Conservation (phyloP, 2,329 filamentous ascomycete species). For the Tolypocladium pustulatum region DNA sequence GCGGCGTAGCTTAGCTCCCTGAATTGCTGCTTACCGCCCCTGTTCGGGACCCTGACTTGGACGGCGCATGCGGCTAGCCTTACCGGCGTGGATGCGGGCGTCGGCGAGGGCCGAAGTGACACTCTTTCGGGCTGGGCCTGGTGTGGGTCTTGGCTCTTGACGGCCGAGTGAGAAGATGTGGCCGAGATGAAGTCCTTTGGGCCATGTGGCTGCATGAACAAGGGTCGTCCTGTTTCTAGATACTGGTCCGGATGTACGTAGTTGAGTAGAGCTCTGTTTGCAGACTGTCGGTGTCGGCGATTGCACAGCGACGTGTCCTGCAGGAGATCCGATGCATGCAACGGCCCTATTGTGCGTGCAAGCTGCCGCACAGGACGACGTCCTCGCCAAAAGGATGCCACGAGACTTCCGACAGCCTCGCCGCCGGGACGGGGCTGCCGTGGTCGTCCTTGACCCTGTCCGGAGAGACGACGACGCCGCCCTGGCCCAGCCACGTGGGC, state of each 20-base stretch:
- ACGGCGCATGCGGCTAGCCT: neutral
- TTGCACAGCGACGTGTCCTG: neutral
- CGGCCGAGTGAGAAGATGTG: neutral
- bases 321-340: no score
- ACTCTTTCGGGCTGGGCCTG: neutral
- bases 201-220: no score
- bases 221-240: no score
- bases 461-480: conserved; percentile 71
- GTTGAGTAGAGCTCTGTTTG: neutral
- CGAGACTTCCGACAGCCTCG: conserved; percentile 53
- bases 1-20: neutral
- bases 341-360: conserved; percentile 17
- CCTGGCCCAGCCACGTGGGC: conserved; percentile 78
- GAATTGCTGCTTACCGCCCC: neutral
- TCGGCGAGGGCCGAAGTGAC: neutral
- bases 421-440: conserved; percentile 46
- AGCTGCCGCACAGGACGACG: conserved; percentile 66
- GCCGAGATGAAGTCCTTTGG: neutral
- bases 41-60: neutral
- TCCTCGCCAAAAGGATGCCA: conserved; percentile 78
- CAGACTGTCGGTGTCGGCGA: neutral
- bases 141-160: neutral
- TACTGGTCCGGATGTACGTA: neutral
- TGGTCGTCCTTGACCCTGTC: conserved; percentile 38
- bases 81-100: neutral